Evolutionary conservation across 2,329 filamentous ascomycete species (phyloP), one percentile per base, ranked within the genome.

Genomic region (Ascochyta lentis): DNA sequence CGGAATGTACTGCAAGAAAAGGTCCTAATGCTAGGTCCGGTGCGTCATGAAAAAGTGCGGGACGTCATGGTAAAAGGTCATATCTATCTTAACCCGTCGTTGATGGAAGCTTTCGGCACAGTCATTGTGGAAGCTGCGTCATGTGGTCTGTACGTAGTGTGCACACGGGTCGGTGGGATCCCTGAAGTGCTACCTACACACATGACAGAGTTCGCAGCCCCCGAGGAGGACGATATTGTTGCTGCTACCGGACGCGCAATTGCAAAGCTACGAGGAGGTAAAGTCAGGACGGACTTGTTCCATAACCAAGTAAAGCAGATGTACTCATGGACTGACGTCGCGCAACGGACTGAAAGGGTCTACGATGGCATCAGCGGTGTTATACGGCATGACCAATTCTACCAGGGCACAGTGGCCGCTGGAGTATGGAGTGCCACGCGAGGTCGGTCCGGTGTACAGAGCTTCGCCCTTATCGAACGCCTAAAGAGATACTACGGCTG

Each of bases 241-340:
- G 83, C 87, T 38, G 95, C 94, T 3, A 97, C 96, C 0, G 90
- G 91, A 16, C 89, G 89, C 63, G 95, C 96, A 16, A 98, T 99
- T 59, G 89, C 88, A 0, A 89, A 91, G 27, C 83, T 99, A 52
- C 88, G 94, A 40, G 89, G 89, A 6, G 94, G 93, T 65, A 91
- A 89, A 67, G 89, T 99, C 26, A 88, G 92, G 60, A 96, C 95
- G 0, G 94, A 98, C 73, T 86, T 89, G 38, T 99, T 99, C 71
- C 95, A 99, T 73, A 94, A 96, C 64, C 91, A 98, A 76, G 95
- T 99, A 60, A 92, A 94, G 76, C 91, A 90, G 80, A 98, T 98
- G 95, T 99, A 99, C 78, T 96, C 92, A 1, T 99, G 95, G 95
- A 91, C 91, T 26, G 94, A 99, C 73, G 94, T 99, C 26, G 95